These are phyloP conservation scores for Hura crepitans DNA, from an alignment of 441 rosid genomes.

Conservation along the genomic window DNA sequence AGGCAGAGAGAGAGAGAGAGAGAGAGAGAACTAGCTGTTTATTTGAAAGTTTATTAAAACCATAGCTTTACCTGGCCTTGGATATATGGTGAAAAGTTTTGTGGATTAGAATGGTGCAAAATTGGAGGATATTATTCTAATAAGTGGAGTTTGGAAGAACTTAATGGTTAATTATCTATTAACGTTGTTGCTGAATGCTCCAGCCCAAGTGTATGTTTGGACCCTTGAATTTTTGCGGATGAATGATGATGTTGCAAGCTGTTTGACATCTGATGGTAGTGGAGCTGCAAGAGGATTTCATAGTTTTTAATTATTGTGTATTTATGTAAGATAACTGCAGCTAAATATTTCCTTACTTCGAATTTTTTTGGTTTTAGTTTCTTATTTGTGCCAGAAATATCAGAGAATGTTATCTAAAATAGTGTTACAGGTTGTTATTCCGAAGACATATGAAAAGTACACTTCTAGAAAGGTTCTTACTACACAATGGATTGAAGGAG, in stretches of 20 bases:
- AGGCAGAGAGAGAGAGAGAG: neutral
- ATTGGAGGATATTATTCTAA: neutral
- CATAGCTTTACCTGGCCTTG: neutral
- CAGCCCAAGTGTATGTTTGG: neutral
- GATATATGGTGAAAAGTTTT: neutral
- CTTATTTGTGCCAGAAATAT: conserved; percentile 9
- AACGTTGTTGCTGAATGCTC: neutral
- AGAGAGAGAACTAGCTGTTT: no score
- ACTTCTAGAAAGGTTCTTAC: conserved; percentile 98
- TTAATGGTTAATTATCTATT: neutral
- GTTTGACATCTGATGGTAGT: neutral
- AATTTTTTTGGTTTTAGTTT: conserved; percentile 3
- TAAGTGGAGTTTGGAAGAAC: neutral
- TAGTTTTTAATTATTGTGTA: neutral
- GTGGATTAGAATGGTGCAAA: neutral
- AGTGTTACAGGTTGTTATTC: conserved; percentile 72
- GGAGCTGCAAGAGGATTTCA: neutral
- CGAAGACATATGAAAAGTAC: conserved; percentile 71
- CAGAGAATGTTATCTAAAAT: neutral
- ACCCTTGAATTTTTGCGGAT: neutral
- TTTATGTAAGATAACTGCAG: neutral
- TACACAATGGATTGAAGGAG: conserved; percentile 88
- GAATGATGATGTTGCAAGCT: neutral
- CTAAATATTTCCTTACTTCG: neutral
- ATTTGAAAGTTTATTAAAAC: neutral